Percentiles rank a stretch among this genome's conserved stretches.
Conservation (phyloP, 2,329 filamentous ascomycete genomes). For the Sclerotinia subarctica region DNA sequence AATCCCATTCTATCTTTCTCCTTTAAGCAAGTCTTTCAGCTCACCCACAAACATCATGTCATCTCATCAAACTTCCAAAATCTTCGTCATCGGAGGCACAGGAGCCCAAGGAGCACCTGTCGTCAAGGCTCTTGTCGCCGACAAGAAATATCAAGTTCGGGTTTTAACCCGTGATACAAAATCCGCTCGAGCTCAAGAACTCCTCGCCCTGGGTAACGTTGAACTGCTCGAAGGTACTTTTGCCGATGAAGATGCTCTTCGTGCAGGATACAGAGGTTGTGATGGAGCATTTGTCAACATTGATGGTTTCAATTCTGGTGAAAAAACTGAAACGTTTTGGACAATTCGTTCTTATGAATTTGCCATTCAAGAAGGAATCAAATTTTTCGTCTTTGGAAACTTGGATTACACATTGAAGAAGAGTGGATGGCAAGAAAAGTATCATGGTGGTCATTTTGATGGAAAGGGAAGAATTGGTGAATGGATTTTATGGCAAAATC, state of each 20-base stretch:
- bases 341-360: slow-evolving; percentile 44
- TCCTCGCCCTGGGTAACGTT: slow-evolving; percentile 46
- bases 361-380: slow-evolving; percentile 44
- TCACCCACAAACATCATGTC: slow-evolving; percentile 7
- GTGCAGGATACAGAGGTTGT: slow-evolving; percentile 45
- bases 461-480: slow-evolving; percentile 46
- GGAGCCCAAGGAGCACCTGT: slow-evolving; percentile 52
- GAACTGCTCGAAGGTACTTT: slow-evolving; percentile 48
- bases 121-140: slow-evolving; percentile 43
- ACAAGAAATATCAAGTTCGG: slow-evolving; percentile 45
- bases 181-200: slow-evolving; percentile 43
- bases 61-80: slow-evolving; percentile 27
- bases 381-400: slow-evolving; percentile 48
- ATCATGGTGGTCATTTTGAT: slow-evolving; percentile 49
- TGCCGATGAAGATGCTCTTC: slow-evolving; percentile 45
- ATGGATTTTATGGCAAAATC: slow-evolving; percentile 46
- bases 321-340: slow-evolving; percentile 52
- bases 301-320: slow-evolving; percentile 52
- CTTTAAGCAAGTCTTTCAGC: neutral
- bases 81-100: slow-evolving; percentile 48
- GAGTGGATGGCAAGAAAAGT: slow-evolving; percentile 45
- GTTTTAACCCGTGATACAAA: slow-evolving; percentile 48
- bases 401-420: slow-evolving; percentile 51
- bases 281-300: slow-evolving; percentile 53
- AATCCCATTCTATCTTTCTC: neutral